A percentile compares a stretch with the other conserved stretches of the same genome.
phyloP scores from a whole-genome alignment of 371 early-diverging fungal genomes.

The Mucor indicus region DNA sequence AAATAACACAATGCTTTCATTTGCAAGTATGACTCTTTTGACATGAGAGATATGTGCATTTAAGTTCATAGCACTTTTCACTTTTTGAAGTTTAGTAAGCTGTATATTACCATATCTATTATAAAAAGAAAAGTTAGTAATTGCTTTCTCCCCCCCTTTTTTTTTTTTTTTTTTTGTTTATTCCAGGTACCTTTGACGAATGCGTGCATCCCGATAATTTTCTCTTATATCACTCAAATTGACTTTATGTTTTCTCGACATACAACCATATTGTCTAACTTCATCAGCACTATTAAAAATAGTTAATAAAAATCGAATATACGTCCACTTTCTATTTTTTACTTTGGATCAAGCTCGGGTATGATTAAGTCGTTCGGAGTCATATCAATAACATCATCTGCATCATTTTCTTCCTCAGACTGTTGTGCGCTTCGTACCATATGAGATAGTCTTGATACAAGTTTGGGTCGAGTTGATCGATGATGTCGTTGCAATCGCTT shows the following conservation, averaged over 20 bases:
- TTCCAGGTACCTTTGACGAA: slow-evolving; percentile 20
- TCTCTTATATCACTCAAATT: slow-evolving; percentile 30
- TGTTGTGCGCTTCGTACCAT: slow-evolving; percentile 22
- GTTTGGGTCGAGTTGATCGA: slow-evolving; percentile 11
- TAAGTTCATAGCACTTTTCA: slow-evolving; percentile 8
- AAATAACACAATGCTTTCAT: slow-evolving; percentile 26
- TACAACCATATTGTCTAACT: slow-evolving; percentile 15
- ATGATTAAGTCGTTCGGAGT: slow-evolving; percentile 32
- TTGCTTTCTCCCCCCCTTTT: no score
- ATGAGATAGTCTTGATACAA: slow-evolving; percentile 19
- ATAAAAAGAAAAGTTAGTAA: no score
- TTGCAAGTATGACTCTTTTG: slow-evolving; percentile 19
- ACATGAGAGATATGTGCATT: slow-evolving; percentile 9
- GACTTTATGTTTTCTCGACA: slow-evolving; percentile 12
- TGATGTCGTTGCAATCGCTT: slow-evolving; percentile 32
- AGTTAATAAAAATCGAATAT: no score
- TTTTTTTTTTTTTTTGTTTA: no score
- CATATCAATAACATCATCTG: slow-evolving; percentile 20
- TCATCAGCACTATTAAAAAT: slow-evolving; percentile 29
- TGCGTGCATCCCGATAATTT: slow-evolving; percentile 38
- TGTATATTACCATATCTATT: slow-evolving; percentile 4
- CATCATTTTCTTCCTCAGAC: slow-evolving; percentile 21
- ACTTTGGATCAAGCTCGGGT: slow-evolving; percentile 47
- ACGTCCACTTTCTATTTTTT: neutral
- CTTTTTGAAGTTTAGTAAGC: neutral